Evolutionary conservation across 805 yeast genomes (phyloP), one percentile per base, ranked within the genome.

Genomic region (Kluyveromyces wickerhamii): DNA sequence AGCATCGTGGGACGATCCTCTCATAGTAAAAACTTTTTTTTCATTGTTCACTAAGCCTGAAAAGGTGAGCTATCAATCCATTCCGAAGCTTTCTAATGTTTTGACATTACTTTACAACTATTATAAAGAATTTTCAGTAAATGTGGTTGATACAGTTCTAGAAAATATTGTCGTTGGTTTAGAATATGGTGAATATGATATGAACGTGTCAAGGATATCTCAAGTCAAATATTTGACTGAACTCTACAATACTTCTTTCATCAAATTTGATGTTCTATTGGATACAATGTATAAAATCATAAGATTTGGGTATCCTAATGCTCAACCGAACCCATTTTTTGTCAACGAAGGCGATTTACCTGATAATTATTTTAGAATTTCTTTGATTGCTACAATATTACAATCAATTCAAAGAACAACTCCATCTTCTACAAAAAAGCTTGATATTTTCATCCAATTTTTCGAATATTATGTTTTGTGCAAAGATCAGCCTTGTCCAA

Each of bases 381-480:
- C 74, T 25, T 57, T 87, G 49, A 56, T 72, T 13, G 50, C 71
- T 18, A 52, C 65, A 0, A 50, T 74, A 4, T 47, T 79, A 13
- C 54, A 56, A n/a, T 54, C 52, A 7, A 28, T 63, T 3, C 39
- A 43, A 7, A 47, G 49, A 24, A 35, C 38, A 7, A 42, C 54
- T 9, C 26, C 43, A 5, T 29, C 41, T 2, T 37, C 52, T 5
- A 30, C 24, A 7, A 44, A 47, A 4, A 59, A 64, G 23, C 32
- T 74, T 9, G 46, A 51, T 1, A 34, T 62, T 0, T 71, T 79
- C 38, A 45, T 79, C 38, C 65, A 66, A 18, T 78, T 74, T 43
- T 77, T 85, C 40, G 92, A 86, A 47, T 86, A 75, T 52, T 86
- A 83, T 49, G 54, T 72, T 4, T 71, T 67, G 52, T 69, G 79